These are phyloP conservation scores for Ananas comosus DNA, from an alignment of 176 grass and related monocot species.

Conservation along the genomic window DNA sequence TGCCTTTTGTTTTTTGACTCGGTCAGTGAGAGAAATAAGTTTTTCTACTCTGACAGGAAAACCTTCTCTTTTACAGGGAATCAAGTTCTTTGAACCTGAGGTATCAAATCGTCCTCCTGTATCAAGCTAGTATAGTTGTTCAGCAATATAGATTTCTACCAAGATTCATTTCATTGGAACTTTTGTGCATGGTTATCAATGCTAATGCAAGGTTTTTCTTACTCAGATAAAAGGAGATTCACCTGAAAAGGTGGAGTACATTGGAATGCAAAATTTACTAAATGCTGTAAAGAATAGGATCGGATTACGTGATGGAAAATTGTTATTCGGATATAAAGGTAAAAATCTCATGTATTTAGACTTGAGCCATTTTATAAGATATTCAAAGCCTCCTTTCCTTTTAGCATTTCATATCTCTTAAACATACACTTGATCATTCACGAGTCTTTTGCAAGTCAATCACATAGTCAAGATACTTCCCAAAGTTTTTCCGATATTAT, in stretches of 20 bases:
- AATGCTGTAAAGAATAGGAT: slow-evolving; percentile 55
- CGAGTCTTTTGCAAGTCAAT: not conserved
- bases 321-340: slow-evolving; percentile 83
- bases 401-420: not conserved
- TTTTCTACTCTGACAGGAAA: not conserved
- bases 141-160: not conserved
- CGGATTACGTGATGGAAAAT: slow-evolving; percentile 65
- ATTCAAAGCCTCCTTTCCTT: not conserved
- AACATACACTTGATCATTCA: not conserved
- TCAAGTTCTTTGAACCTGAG: slow-evolving; percentile 98
- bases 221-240: slow-evolving; percentile 89
- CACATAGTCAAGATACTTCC: not conserved
- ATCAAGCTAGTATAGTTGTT: slow-evolving; percentile 16
- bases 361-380: not conserved
- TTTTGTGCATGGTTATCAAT: not conserved
- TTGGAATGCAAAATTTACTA: slow-evolving; percentile 86
- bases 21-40: not conserved
- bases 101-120: slow-evolving; percentile 33
- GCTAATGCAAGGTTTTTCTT: slow-evolving; percentile 23
- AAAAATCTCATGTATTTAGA: not conserved
- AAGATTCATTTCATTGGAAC: not conserved
- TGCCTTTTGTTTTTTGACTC: not conserved
- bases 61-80: slow-evolving; percentile 51
- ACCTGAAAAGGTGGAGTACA: slow-evolving; percentile 86
- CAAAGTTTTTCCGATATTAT: not conserved